Conservation (phyloP, 306 rosid genomes). For the Dalbergia oliveri region DNA sequence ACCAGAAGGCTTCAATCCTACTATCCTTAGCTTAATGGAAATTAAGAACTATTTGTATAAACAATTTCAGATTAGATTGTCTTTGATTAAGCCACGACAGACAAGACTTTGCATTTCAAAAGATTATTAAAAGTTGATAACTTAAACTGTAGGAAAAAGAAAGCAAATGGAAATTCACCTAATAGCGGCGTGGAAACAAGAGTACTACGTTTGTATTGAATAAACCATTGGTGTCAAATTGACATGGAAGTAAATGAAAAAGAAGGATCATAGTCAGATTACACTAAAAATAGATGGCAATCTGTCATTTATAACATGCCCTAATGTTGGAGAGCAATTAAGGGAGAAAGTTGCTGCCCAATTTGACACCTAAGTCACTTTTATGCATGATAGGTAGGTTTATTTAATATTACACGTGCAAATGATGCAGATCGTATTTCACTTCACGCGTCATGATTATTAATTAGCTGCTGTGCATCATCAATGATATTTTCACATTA, state of each 20-base stretch:
- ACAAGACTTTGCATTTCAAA: neutral
- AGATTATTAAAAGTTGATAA: neutral
- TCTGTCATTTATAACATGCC: neutral
- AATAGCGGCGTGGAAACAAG: neutral
- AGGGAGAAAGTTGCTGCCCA: neutral
- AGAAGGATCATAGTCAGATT: constrained; percentile 40
- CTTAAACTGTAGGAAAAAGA: neutral
- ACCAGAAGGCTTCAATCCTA: no score
- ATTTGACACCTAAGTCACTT: constrained; percentile 15
- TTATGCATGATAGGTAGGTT: neutral
- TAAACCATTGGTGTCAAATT: constrained; percentile 20
- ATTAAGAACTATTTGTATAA: neutral
- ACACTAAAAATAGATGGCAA: constrained; percentile 5
- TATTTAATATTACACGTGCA: neutral
- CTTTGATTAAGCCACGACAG: neutral
- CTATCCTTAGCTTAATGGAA: neutral
- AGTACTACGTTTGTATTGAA: neutral
- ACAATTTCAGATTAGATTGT: neutral
- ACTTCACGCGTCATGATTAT: neutral
- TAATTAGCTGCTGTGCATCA: no score
- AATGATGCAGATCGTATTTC: constrained; percentile 5
- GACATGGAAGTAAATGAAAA: neutral
- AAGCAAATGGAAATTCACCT: constrained; percentile 28
- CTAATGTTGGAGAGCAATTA: neutral
- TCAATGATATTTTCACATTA: no score